Percentiles rank a stretch among this genome's conserved stretches.
Conservation (phyloP, 805 yeast species). For the Kregervanrija pseudodelftensis region DNA sequence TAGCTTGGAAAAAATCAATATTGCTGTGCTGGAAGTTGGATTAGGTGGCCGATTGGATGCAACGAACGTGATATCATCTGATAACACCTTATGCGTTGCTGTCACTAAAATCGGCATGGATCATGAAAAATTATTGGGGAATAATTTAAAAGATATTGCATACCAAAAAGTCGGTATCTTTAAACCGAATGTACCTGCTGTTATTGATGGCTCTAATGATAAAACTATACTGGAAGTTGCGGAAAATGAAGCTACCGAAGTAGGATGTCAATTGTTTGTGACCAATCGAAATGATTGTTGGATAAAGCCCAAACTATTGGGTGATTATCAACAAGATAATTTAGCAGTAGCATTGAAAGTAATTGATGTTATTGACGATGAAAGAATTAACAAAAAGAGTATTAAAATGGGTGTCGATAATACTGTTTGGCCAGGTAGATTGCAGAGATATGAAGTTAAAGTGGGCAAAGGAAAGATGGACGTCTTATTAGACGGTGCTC, state of each 20-base stretch:
- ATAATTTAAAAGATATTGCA: conserved; percentile 59
- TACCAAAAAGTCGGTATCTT: conserved; percentile 82
- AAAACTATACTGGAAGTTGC: conserved; percentile 43
- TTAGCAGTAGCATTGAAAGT: conserved; percentile 60
- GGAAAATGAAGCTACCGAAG: conserved; percentile 25
- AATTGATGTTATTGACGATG: conserved; percentile 30
- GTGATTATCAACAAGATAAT: conserved; percentile 68
- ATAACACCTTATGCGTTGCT: conserved; percentile 50
- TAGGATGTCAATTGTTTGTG: conserved; percentile 24
- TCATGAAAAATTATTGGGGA: conserved; percentile 73
- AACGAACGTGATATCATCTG: conserved; percentile 58
- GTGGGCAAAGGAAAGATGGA: conserved; percentile 17
- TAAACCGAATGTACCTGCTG: conserved; percentile 51
- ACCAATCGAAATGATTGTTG: conserved; percentile 3
- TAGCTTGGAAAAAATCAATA: conserved; percentile 45
- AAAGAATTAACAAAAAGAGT: conserved; percentile 12
- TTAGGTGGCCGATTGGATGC: conserved; percentile 88
- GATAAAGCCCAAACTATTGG: conserved; percentile 49
- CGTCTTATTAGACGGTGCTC: conserved; percentile 84
- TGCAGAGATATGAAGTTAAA: conserved; percentile 44
- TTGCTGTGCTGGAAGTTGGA: conserved; percentile 91
- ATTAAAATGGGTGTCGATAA: conserved; percentile 44
- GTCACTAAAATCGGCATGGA: conserved; percentile 84
- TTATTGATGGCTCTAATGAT: conserved; percentile 65
- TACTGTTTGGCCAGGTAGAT: conserved; percentile 82